A percentile compares a stretch with the other conserved stretches of the same genome.
Evolutionary conservation across 306 rosid genomes (phyloP).

Genomic region (Argentina anserina): DNA sequence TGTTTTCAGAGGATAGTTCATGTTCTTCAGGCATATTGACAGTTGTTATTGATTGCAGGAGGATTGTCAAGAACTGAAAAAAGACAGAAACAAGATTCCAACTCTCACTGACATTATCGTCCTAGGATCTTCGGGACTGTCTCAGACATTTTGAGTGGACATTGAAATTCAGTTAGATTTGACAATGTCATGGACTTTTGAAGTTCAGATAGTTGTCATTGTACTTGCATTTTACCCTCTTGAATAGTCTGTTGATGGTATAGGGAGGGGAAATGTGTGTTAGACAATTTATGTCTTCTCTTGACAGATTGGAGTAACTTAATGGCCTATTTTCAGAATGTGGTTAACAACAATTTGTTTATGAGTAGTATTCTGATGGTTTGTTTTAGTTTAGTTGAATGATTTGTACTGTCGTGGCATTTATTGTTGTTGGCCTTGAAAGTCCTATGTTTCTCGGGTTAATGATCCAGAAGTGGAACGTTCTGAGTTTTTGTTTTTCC

Average conservation of each 20-base stretch:
- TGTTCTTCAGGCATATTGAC: background rate
- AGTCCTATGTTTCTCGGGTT: background rate
- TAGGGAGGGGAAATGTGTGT: background rate
- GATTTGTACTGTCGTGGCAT: background rate
- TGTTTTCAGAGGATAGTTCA: background rate
- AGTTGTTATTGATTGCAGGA: slow-evolving; percentile 14
- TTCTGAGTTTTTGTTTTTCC: background rate
- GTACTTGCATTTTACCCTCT: background rate
- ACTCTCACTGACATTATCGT: background rate
- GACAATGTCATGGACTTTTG: background rate
- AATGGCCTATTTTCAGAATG: background rate
- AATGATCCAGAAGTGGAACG: background rate
- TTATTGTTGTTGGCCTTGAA: background rate
- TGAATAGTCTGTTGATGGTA: background rate
- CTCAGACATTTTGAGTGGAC: background rate
- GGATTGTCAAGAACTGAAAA: slow-evolving; percentile 22
- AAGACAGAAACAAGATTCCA: slow-evolving; percentile 9
- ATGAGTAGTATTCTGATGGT: background rate
- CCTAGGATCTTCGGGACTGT: background rate
- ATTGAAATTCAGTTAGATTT: background rate
- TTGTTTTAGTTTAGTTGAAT: background rate
- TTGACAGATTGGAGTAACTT: background rate
- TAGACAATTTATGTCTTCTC: background rate
- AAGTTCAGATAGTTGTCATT: background rate
- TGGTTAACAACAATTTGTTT: background rate